Evolutionary conservation across 345 rosid genomes (phyloP).

Genomic region (Sonneratia alba): DNA sequence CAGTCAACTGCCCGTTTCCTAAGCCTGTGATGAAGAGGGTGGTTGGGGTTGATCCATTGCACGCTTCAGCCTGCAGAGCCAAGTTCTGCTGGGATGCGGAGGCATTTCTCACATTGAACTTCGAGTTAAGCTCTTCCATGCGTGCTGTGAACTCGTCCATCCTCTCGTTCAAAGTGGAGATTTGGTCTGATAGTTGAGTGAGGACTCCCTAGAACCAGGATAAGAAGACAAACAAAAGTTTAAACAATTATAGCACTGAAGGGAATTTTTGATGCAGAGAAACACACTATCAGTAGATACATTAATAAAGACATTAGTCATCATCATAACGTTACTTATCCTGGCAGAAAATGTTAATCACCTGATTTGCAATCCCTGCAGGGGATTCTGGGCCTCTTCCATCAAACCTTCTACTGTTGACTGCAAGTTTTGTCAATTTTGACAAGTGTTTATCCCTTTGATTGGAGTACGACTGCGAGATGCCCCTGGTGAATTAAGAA

Average conservation of each 20-base stretch:
- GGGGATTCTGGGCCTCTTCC: conserved; percentile 61
- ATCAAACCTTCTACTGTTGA: conserved; percentile 66
- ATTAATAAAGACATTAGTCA: not conserved
- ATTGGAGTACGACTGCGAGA: conserved; percentile 62
- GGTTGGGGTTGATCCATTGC: not conserved
- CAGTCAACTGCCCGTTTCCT: conserved; percentile 41
- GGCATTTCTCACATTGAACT: conserved; percentile 41
- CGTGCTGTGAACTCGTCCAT: conserved; percentile 92
- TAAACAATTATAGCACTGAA: not conserved
- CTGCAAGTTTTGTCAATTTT: conserved; percentile 68
- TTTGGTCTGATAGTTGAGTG: conserved; percentile 92
- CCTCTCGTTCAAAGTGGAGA: conserved; percentile 91
- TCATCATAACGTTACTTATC: not conserved
- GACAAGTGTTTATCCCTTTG: conserved; percentile 60
- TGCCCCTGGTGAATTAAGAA: conserved; percentile 24
- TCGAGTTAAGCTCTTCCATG: conserved; percentile 77
- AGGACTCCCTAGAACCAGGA: conserved; percentile 7
- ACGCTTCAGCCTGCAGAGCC: conserved; percentile 8
- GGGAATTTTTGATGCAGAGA: not conserved
- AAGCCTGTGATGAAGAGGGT: conserved; percentile 2
- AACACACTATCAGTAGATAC: not conserved
- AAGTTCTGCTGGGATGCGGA: conserved; percentile 77
- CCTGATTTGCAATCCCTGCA: conserved; percentile 65
- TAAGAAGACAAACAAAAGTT: not conserved
- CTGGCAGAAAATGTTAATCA: conserved; percentile 11